A percentile compares a stretch with the other conserved stretches of the same genome.
Conservation (phyloP, 768 basidiomycete species). For the Roridomyces roridus region DNA sequence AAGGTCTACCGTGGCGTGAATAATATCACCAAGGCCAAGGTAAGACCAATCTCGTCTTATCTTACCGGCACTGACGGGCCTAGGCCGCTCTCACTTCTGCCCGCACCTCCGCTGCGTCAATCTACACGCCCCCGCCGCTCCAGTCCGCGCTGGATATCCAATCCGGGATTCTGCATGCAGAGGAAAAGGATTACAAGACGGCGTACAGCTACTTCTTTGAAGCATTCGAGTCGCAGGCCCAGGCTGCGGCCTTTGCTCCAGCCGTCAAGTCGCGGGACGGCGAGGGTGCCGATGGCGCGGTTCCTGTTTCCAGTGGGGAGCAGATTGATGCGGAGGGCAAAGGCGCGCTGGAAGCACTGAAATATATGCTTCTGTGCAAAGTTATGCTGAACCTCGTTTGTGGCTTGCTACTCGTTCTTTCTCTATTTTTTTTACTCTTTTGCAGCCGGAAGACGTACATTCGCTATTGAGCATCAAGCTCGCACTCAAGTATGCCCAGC, state of each 20-base stretch:
- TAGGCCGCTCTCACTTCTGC: conserved; percentile 90
- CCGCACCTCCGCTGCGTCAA: conserved; percentile 92
- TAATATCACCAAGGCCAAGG: conserved; percentile 92
- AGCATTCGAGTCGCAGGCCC: conserved; percentile 71
- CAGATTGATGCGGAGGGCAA: conserved; percentile 79
- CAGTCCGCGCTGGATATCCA: conserved; percentile 60
- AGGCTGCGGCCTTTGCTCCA: conserved; percentile 24
- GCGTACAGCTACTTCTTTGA: conserved; percentile 98
- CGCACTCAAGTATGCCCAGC: conserved; percentile 84
- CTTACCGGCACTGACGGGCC: conserved; percentile 25
- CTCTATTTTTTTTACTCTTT: background rate
- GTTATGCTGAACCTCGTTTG: conserved; percentile 95
- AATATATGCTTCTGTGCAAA: conserved; percentile 98
- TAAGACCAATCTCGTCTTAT: conserved; percentile 32
- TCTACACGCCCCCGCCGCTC: conserved; percentile 59
- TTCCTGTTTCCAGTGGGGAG: conserved; percentile 40
- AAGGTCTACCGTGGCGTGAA: conserved; percentile 88
- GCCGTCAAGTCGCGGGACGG: background rate
- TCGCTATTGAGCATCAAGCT: conserved; percentile 87
- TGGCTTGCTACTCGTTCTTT: conserved; percentile 16
- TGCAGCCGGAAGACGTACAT: conserved; percentile 91
- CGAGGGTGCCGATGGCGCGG: conserved; percentile 19
- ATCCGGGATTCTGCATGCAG: conserved; percentile 85
- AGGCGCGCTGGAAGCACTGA: conserved; percentile 81
- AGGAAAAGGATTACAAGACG: conserved; percentile 97